Conservation (phyloP, 345 rosid species). For the Pistacia atlantica region DNA sequence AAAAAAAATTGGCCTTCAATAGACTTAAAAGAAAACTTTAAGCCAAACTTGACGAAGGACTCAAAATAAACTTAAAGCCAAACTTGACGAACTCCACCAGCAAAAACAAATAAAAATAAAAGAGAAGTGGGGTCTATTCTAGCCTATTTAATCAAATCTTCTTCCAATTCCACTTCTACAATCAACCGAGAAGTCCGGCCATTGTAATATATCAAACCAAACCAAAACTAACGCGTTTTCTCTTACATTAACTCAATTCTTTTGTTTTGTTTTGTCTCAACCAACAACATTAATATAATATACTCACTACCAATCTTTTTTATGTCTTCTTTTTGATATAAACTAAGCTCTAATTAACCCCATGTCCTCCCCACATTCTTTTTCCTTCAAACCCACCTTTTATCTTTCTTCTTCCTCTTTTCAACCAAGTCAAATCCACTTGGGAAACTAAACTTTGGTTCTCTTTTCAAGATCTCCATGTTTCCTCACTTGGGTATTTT, state of each 20-base stretch:
- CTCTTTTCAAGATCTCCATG: constrained; percentile 11
- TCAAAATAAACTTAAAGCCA: too few species aligned
- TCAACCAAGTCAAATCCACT: constrained; percentile 1
- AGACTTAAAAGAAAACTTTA: too few species aligned
- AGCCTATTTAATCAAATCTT: not conserved
- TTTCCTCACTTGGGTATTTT: constrained; percentile 21
- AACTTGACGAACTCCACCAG: not conserved
- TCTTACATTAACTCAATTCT: not conserved
- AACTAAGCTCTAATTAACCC: not conserved
- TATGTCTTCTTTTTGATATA: not conserved
- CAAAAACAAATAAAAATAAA: too few species aligned
- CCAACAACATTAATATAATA: not conserved
- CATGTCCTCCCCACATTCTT: not conserved
- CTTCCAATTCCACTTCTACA: not conserved
- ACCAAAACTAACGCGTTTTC: not conserved
- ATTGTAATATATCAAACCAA: not conserved
- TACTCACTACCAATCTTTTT: not conserved
- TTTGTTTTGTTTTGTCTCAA: not conserved
- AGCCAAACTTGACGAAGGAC: too few species aligned
- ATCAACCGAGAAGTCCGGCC: constrained; percentile 2
- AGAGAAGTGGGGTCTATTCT: not conserved
- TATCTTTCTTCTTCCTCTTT: too few species aligned
- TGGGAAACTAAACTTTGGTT: not conserved
- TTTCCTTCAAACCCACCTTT: not conserved
- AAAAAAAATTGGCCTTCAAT: too few species aligned